phyloP scores from a whole-genome alignment of 1,284 basidiomycete genomes.

The Mycena sp. region DNA sequence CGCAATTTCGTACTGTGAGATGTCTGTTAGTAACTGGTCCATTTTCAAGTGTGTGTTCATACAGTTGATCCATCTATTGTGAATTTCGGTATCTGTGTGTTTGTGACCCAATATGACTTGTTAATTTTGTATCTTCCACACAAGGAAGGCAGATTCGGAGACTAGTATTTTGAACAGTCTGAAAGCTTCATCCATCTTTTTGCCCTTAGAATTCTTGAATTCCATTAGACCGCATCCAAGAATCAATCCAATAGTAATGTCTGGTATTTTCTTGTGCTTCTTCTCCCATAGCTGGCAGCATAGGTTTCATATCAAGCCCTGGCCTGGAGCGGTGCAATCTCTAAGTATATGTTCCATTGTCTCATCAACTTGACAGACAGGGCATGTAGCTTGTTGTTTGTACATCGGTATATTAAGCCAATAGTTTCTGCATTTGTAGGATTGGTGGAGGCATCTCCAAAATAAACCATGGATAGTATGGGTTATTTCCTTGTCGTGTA shows the following conservation, averaged over 20 bases:
- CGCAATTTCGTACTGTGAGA: constrained; percentile 25
- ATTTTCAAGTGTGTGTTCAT: constrained; percentile 20
- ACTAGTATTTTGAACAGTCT: neutral
- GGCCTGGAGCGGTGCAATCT: neutral
- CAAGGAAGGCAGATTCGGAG: neutral
- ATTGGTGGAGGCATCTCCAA: constrained; percentile 35
- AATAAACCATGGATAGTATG: constrained; percentile 39
- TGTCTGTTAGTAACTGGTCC: constrained; percentile 28
- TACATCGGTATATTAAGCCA: neutral
- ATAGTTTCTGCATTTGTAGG: neutral
- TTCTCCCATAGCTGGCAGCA: neutral
- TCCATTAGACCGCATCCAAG: neutral
- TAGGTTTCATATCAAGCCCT: neutral
- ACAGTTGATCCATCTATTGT: constrained; percentile 3
- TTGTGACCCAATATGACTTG: neutral
- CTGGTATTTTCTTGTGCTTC: neutral
- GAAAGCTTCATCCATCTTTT: neutral
- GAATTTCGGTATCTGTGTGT: neutral
- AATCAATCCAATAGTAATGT: neutral
- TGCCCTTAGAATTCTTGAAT: neutral
- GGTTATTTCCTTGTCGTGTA: constrained; percentile 33
- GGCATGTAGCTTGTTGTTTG: neutral
- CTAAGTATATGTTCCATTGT: neutral
- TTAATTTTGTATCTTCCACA: neutral
- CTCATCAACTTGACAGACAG: no score